These are phyloP conservation scores for Pleurostoma richardsiae DNA, from an alignment of 2,329 filamentous ascomycete species.

Conservation along the genomic window DNA sequence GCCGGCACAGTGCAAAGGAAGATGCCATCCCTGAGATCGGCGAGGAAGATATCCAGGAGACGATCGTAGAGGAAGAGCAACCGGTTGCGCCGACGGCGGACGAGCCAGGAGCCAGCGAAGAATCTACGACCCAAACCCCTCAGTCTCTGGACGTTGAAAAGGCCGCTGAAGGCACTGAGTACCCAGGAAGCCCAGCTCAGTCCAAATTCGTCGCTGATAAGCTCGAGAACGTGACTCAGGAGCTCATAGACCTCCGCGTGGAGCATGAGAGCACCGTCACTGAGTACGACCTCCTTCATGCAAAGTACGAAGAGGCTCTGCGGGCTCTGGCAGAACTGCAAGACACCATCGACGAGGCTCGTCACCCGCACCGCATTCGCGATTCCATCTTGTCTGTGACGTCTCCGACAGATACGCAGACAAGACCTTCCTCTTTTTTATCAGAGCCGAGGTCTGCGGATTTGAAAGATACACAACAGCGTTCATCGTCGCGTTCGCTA, in stretches of 20 bases:
- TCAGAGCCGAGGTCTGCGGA: constrained; percentile 68
- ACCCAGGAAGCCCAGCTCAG: constrained; percentile 67
- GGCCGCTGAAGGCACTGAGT: constrained; percentile 23
- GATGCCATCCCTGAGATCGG: constrained; percentile 50
- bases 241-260: constrained; percentile 82
- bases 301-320: constrained; percentile 88
- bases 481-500: constrained; percentile 81
- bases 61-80: constrained; percentile 8
- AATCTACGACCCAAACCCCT: constrained; percentile 24
- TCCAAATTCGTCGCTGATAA: constrained; percentile 86
- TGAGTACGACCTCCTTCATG: constrained; percentile 75
- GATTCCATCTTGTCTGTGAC: constrained; percentile 52
- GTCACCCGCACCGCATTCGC: constrained; percentile 52
- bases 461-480: constrained; percentile 60
- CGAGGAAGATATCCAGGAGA: constrained; percentile 28
- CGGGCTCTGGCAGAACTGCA: constrained; percentile 79
- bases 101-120: constrained; percentile 22
- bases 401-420: constrained; percentile 41
- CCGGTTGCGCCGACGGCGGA: constrained; percentile 12
- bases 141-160: constrained; percentile 19
- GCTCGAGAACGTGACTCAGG: constrained; percentile 83
- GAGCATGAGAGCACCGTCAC: constrained; percentile 82
- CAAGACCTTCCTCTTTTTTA: constrained; percentile 77
- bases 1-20: constrained; percentile 47
- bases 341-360: constrained; percentile 75